These are phyloP conservation scores for Excoecaria agallocha DNA, from an alignment of 345 rosid species.

Conservation along the genomic window DNA sequence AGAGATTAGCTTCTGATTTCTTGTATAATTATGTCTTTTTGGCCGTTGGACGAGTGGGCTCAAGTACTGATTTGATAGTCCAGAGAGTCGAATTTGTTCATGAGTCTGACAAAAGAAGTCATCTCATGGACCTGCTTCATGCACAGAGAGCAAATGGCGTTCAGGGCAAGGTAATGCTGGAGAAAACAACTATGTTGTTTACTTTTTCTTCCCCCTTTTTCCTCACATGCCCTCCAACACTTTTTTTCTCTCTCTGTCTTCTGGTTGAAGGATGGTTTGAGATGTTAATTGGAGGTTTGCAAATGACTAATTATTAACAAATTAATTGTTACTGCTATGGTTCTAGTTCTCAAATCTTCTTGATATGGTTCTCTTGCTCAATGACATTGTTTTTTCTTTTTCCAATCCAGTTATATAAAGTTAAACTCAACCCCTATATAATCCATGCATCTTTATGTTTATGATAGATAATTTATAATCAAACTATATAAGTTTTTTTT, in stretches of 20 bases:
- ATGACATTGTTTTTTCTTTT: too few relatives aligned
- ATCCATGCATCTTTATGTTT: too few relatives aligned
- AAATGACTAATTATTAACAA: not conserved
- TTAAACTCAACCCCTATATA: too few relatives aligned
- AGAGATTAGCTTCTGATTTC: slow-evolving; percentile 97
- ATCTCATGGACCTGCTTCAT: slow-evolving; percentile 98
- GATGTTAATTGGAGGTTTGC: not conserved
- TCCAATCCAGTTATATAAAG: too few relatives aligned
- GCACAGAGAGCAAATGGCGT: slow-evolving; percentile 81
- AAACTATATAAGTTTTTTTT: too few relatives aligned
- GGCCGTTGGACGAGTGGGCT: slow-evolving; percentile 99
- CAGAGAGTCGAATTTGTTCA: slow-evolving; percentile 96
- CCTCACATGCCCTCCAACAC: not conserved
- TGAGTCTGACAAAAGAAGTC: slow-evolving; percentile 96
- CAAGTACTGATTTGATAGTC: slow-evolving; percentile 95
- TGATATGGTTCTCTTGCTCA: not conserved
- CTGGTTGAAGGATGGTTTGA: not conserved
- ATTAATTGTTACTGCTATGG: not conserved
- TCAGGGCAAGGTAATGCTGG: slow-evolving; percentile 65
- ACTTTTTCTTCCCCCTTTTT: not conserved
- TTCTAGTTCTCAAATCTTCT: not conserved
- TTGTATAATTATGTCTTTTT: slow-evolving; percentile 69
- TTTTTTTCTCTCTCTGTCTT: not conserved
- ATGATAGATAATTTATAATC: too few relatives aligned
- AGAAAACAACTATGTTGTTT: not conserved